phyloP scores from a whole-genome alignment of 140 eudicot genomes.

The Bidens hawaiensis region DNA sequence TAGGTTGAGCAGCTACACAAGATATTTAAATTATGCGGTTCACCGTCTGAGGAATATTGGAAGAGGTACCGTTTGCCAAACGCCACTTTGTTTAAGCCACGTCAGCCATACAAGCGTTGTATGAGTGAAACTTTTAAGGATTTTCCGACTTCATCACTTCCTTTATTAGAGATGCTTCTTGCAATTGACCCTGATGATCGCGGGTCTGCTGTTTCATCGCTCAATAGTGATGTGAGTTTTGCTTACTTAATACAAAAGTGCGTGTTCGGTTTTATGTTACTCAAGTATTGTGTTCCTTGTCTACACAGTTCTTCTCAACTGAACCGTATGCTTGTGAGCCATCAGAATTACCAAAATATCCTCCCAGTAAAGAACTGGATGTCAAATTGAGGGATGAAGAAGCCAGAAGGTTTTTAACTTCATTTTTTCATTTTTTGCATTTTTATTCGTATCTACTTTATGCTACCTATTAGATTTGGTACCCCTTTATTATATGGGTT shows the following conservation, averaged over 20 bases:
- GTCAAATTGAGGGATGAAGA: slow-evolving; percentile 76
- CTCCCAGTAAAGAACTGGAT: slow-evolving; percentile 87
- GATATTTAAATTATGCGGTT: slow-evolving; percentile 65
- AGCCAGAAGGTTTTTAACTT: slow-evolving; percentile 63
- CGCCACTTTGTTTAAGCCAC: slow-evolving; percentile 68
- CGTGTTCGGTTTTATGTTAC: not conserved
- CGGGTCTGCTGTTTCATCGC: slow-evolving; percentile 47
- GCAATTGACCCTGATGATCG: slow-evolving; percentile 57
- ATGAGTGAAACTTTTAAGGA: slow-evolving; percentile 48
- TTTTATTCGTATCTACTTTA: too few species aligned
- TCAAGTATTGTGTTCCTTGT: slow-evolving; percentile 13
- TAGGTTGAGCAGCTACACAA: slow-evolving; percentile 74
- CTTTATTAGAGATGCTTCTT: slow-evolving; percentile 53
- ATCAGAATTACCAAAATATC: slow-evolving; percentile 76
- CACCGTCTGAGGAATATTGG: slow-evolving; percentile 72
- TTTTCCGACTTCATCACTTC: slow-evolving; percentile 57
- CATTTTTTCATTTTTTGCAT: slow-evolving; percentile 4
- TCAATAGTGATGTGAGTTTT: slow-evolving; percentile 46
- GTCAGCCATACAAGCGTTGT: slow-evolving; percentile 59
- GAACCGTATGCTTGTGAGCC: slow-evolving; percentile 91
- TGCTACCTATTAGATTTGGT: too few species aligned
- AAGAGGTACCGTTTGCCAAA: slow-evolving; percentile 59
- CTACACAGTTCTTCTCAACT: slow-evolving; percentile 55
- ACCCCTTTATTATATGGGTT: too few species aligned
- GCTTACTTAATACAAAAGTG: not conserved